Evolutionary conservation across 352 stramenopile genomes (phyloP).

Genomic region (Phytopythium helicoides): DNA sequence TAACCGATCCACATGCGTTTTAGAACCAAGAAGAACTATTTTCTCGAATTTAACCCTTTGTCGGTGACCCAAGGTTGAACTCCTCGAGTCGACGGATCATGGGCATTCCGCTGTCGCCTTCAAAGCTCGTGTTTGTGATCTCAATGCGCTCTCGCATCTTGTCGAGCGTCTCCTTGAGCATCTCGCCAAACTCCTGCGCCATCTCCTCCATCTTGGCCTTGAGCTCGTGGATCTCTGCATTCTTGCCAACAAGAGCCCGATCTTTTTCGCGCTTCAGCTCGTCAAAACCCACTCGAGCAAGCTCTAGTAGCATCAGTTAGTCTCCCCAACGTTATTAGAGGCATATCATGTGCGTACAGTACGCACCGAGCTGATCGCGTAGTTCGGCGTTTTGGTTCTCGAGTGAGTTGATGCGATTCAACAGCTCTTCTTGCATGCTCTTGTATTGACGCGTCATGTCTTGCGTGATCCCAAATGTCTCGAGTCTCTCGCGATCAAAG

Average conservation of each 20-base stretch:
- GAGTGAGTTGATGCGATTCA: constrained; percentile 84
- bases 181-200: constrained; percentile 92
- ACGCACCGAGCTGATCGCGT: constrained; percentile 86
- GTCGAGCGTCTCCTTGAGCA: constrained; percentile 94
- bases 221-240: constrained; percentile 87
- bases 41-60: not conserved
- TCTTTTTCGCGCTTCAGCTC: constrained; percentile 92
- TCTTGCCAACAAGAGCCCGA: constrained; percentile 85
- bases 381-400: constrained; percentile 93
- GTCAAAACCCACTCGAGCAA: constrained; percentile 82
- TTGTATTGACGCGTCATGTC: constrained; percentile 98
- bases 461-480: constrained; percentile 92
- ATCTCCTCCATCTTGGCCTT: constrained; percentile 95
- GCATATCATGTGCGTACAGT: not conserved
- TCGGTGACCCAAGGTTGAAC: constrained; percentile 62
- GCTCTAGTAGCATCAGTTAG: constrained; percentile 40
- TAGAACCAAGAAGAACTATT: constrained; percentile 4
- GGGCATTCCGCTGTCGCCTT: constrained; percentile 66
- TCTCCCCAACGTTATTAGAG: not conserved
- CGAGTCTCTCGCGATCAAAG: constrained; percentile 83
- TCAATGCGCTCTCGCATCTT: constrained; percentile 95
- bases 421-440: constrained; percentile 93
- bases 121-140: constrained; percentile 89
- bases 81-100: constrained; percentile 87
- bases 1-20: no score